Conservation (phyloP, 2,329 filamentous ascomycete genomes). For the Apiospora arundinis region DNA sequence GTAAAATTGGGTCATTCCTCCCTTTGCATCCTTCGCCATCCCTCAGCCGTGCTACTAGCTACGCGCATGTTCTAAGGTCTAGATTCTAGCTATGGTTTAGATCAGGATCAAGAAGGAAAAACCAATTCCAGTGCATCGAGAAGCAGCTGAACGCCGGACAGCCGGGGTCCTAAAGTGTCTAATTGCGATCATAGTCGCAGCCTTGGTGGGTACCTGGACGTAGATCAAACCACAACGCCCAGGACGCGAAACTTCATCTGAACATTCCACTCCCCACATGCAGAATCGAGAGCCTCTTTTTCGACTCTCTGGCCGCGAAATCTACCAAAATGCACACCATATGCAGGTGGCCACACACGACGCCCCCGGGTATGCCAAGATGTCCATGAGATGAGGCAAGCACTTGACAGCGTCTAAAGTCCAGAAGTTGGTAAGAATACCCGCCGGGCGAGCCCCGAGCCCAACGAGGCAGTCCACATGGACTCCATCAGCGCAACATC, state of each 20-base stretch:
- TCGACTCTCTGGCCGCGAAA: not conserved
- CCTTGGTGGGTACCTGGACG: not conserved
- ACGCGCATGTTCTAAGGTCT: not conserved
- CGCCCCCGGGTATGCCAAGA: slow-evolving; percentile 1
- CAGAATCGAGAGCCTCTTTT: slow-evolving; percentile 5
- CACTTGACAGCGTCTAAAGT: not conserved
- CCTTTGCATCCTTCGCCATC: not conserved
- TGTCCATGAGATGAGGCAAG: not conserved
- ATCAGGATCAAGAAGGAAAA: not conserved
- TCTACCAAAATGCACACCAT: not conserved
- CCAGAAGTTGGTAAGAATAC: not conserved
- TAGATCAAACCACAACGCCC: slow-evolving; percentile 10
- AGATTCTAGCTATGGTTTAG: not conserved
- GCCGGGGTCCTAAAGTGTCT: not conserved
- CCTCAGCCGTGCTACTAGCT: not conserved
- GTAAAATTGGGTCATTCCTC: not conserved
- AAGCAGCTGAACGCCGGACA: not conserved
- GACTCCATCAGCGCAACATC: slow-evolving; percentile 10
- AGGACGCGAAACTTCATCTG: slow-evolving; percentile 9
- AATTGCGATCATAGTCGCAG: not conserved
- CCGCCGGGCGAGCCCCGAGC: not conserved
- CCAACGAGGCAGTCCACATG: not conserved
- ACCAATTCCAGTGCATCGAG: not conserved
- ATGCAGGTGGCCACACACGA: not conserved
- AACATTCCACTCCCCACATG: slow-evolving; percentile 1